These are phyloP conservation scores for Rhinocladiella similis DNA, from an alignment of 2,329 filamentous ascomycete genomes.

Conservation along the genomic window DNA sequence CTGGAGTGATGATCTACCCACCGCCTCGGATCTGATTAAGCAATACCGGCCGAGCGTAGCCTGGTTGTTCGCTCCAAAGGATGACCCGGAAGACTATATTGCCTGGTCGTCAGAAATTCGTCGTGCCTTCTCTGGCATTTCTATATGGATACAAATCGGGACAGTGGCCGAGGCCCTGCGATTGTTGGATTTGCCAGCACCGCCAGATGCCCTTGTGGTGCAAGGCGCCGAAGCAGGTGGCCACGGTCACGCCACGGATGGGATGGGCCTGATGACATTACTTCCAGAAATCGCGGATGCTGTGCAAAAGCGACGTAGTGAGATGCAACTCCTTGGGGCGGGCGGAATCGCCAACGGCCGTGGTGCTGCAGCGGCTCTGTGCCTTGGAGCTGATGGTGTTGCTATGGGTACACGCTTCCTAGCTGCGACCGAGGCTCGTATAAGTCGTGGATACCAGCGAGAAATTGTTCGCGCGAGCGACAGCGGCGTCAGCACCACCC, in stretches of 20 bases:
- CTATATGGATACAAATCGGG: no score
- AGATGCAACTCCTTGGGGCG: conserved; percentile 43
- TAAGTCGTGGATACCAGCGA: conserved; percentile 49
- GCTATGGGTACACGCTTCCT: conserved; percentile 67
- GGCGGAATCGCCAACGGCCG: conserved; percentile 56
- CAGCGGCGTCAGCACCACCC: conserved; percentile 39
- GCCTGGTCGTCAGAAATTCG: no score
- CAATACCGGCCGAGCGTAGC: no score
- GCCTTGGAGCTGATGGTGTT: conserved; percentile 54
- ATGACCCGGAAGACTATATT: no score
- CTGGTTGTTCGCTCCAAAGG: no score
- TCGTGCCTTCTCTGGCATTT: no score
- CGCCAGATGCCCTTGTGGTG: conserved; percentile 10
- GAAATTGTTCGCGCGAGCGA: conserved; percentile 50
- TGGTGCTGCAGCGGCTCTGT: conserved; percentile 50
- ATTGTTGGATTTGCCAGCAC: no score
- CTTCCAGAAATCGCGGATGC: conserved; percentile 51
- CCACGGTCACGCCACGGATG: conserved; percentile 45
- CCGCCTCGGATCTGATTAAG: no score
- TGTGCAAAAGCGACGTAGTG: conserved; percentile 29
- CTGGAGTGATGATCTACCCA: no score
- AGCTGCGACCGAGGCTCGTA: conserved; percentile 47
- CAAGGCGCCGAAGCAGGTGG: conserved; percentile 50
- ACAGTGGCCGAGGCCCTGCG: no score
- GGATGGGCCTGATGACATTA: conserved; percentile 48